phyloP scores from a whole-genome alignment of 2,329 filamentous ascomycete species.

The Diplodia seriata region DNA sequence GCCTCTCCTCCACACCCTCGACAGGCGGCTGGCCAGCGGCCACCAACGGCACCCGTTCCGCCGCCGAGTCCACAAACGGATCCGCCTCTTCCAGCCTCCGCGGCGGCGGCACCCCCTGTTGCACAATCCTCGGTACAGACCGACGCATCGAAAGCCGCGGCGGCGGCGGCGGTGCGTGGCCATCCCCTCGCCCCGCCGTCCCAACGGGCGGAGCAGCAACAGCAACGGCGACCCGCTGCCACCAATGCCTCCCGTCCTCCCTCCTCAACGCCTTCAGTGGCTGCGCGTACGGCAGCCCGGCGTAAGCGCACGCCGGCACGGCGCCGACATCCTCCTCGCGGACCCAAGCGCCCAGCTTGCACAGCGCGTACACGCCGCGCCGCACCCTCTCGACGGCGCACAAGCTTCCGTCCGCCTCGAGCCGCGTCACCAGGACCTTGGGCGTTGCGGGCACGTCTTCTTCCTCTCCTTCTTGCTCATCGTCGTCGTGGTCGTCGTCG shows the following conservation, averaged over 20 bases:
- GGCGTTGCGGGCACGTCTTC: slow-evolving; percentile 18
- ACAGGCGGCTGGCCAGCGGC: slow-evolving; percentile 24
- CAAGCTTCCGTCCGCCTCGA: slow-evolving; percentile 67
- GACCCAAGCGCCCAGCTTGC: slow-evolving; percentile 72
- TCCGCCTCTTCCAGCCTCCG: not conserved
- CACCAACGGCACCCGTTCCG: slow-evolving; percentile 10
- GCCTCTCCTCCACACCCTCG: slow-evolving; percentile 6
- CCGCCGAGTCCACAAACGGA: slow-evolving; percentile 17
- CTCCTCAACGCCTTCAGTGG: slow-evolving; percentile 52
- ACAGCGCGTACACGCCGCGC: slow-evolving; percentile 69
- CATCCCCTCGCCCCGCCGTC: not conserved
- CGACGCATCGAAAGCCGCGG: slow-evolving; percentile 45
- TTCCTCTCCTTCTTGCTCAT: slow-evolving; percentile 1
- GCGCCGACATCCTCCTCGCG: slow-evolving; percentile 54
- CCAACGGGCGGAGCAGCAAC: not conserved
- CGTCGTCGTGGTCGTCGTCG: not conserved
- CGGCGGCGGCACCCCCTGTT: not conserved
- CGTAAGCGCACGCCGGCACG: slow-evolving; percentile 50
- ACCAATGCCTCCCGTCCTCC: slow-evolving; percentile 39
- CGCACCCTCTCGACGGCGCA: slow-evolving; percentile 79
- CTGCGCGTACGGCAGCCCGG: slow-evolving; percentile 53
- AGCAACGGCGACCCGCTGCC: slow-evolving; percentile 42
- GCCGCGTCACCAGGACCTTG: slow-evolving; percentile 46
- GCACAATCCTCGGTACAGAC: slow-evolving; percentile 25
- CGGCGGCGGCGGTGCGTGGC: slow-evolving; percentile 31